Conservation (phyloP, 192 early-diverging fungal genomes). For the Phycomyces blakesleeanus region DNA sequence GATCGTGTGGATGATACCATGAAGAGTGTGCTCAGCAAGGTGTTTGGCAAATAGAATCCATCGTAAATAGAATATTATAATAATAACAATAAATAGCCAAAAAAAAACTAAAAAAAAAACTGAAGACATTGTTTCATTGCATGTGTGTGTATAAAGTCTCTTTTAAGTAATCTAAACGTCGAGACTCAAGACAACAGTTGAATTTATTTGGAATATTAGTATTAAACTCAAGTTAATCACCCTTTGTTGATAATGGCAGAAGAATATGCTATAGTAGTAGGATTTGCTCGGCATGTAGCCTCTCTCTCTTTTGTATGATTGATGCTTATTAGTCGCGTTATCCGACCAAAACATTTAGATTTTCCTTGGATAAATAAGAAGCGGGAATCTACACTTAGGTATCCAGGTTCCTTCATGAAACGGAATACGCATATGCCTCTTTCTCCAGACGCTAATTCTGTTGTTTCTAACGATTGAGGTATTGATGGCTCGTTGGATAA, state of each 20-base stretch:
- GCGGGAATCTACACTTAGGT: conserved; percentile 50
- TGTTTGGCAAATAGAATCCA: conserved; percentile 41
- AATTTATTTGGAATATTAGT: too few species aligned
- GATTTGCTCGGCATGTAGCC: neutral
- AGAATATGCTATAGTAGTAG: neutral
- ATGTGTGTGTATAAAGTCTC: too few species aligned
- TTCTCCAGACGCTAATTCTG: conserved; percentile 39
- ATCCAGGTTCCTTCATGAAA: conserved; percentile 61
- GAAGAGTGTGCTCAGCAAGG: conserved; percentile 50
- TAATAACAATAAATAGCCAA: too few species aligned
- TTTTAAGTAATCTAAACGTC: too few species aligned
- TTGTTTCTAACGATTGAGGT: conserved; percentile 2
- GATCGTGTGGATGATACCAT: conserved; percentile 34
- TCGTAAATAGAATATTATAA: too few species aligned
- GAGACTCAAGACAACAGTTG: too few species aligned
- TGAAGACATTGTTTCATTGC: too few species aligned
- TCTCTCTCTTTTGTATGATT: neutral
- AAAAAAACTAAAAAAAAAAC: too few species aligned
- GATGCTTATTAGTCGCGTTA: conserved; percentile 35
- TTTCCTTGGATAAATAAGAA: conserved; percentile 61
- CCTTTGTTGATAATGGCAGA: neutral
- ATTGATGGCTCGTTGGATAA: neutral
- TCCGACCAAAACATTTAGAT: conserved; percentile 68
- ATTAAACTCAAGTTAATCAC: neutral
- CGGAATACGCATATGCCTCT: conserved; percentile 47